These are phyloP conservation scores for Debaryomyces hansenii DNA, from an alignment of 805 yeast species.

Conservation along the genomic window DNA sequence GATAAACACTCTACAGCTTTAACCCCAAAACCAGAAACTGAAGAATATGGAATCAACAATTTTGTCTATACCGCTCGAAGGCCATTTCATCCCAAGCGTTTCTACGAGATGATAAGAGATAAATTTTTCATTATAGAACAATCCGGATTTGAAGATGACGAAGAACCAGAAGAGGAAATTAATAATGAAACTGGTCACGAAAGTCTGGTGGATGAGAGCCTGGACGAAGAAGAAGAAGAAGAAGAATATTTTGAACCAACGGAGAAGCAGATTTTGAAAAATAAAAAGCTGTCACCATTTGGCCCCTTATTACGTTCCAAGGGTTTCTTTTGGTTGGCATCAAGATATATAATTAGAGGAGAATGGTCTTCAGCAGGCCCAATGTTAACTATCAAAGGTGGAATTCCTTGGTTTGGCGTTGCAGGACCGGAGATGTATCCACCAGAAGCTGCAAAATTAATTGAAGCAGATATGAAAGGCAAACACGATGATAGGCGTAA, in stretches of 20 bases:
- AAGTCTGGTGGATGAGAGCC: slow-evolving; percentile 6
- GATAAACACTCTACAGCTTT: slow-evolving; percentile 9
- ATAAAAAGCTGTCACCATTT: slow-evolving; percentile 37
- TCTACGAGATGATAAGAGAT: slow-evolving; percentile 33
- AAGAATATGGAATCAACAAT: slow-evolving; percentile 46
- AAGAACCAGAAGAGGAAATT: slow-evolving; percentile 16
- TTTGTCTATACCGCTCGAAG: slow-evolving; percentile 41
- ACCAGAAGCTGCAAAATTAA: slow-evolving; percentile 25
- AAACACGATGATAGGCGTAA: slow-evolving; percentile 45
- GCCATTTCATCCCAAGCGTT: slow-evolving; percentile 48
- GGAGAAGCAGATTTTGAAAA: slow-evolving; percentile 26
- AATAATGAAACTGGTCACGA: slow-evolving; percentile 11
- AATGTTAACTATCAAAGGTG: slow-evolving; percentile 41
- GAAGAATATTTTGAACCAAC: slow-evolving; percentile 14
- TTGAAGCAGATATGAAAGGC: slow-evolving; percentile 38
- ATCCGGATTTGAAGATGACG: slow-evolving; percentile 16
- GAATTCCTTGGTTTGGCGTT: slow-evolving; percentile 44
- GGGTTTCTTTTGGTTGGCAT: slow-evolving; percentile 48
- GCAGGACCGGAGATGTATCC: slow-evolving; percentile 33
- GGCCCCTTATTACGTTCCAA: slow-evolving; percentile 40
- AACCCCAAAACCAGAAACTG: slow-evolving; percentile 47
- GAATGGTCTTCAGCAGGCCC: slow-evolving; percentile 48
- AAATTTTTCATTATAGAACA: slow-evolving; percentile 32
- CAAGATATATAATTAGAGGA: slow-evolving; percentile 39
- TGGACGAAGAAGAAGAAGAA: slow-evolving; percentile 11